phyloP scores from a whole-genome alignment of 441 rosid genomes.

The Monsonia emarginata region DNA sequence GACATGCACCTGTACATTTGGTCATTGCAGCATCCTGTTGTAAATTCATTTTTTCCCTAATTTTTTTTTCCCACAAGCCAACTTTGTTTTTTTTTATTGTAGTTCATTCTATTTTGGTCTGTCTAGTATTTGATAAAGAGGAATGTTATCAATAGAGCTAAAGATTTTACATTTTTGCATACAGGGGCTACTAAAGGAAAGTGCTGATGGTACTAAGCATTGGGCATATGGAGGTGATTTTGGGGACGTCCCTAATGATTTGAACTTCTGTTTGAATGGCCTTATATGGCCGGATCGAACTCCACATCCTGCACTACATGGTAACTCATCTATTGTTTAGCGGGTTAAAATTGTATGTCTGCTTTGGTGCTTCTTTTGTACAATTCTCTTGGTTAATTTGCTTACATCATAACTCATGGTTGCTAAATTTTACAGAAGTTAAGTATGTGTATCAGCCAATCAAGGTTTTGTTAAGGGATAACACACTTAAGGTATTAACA shows the following conservation, averaged over 20 bases:
- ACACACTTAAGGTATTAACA: slow-evolving; percentile 42
- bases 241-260: slow-evolving; percentile 88
- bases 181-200: slow-evolving; percentile 69
- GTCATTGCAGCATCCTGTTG: background rate
- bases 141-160: slow-evolving; percentile 5
- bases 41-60: background rate
- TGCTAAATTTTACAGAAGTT: slow-evolving; percentile 50
- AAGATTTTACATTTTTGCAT: slow-evolving; percentile 19
- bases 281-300: slow-evolving; percentile 90
- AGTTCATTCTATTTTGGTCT: background rate
- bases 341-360: slow-evolving; percentile 1
- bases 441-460: slow-evolving; percentile 77
- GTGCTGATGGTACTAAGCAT: slow-evolving; percentile 51
- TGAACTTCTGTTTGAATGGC: slow-evolving; percentile 88
- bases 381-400: slow-evolving; percentile 11
- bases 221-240: slow-evolving; percentile 99
- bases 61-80: slow-evolving; percentile 6
- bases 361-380: slow-evolving; percentile 9
- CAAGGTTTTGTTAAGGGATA: slow-evolving; percentile 49
- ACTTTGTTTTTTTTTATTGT: background rate
- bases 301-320: slow-evolving; percentile 83
- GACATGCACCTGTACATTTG: background rate
- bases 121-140: background rate
- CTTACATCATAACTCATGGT: slow-evolving; percentile 22
- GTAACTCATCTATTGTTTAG: slow-evolving; percentile 31